Evolutionary conservation across 345 rosid genomes (phyloP), one percentile per base, ranked within the genome.

Genomic region (Brassica rapa): DNA sequence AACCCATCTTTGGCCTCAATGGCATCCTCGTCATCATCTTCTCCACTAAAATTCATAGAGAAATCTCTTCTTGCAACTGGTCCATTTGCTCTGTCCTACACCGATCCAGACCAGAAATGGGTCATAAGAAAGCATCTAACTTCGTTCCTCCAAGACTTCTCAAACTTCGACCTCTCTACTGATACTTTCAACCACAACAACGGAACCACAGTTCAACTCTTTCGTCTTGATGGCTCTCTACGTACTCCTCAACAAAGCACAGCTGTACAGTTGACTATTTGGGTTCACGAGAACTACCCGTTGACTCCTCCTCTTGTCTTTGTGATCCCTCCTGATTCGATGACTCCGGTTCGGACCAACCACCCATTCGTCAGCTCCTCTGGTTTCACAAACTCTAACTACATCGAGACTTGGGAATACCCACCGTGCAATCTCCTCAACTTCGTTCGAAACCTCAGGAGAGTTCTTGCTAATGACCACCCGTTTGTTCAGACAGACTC

Each of bases 271-370:
- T 43, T 93, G 68, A 86, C 85, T 68, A 84, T 93, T 32, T 90
- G 96, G 96, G 51, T 93, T 46, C 91, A 87, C 16, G 89, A 93
- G 60, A 78, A 83, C 72, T 90, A 93, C 71, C 98, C 98, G 19
- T 68, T 41, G 9, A 76, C 65, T 32, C 85, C 90, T 29, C 96
- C 94, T 62, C 66, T 89, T 2, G 89, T 89, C 10, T 85, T 87
- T 8, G 77, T 86, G 14, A 75, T 27, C 79, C 51, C 85, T 0
- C 49, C 85, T 0, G 19, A 66, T 24, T 23, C 55, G 0, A 62
- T 25, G 0, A 46, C 55, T 4, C 83, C 83, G 0, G 77, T 88
- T 72, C 90, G 80, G 49, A 76, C 49, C 5, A 71, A 77, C 73
- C 94, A 93, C 60, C 89, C 93, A n/a, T 90, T 90, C 65, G 88